Conservation (phyloP, 2,329 filamentous ascomycete genomes). For the Alternaria sp. region DNA sequence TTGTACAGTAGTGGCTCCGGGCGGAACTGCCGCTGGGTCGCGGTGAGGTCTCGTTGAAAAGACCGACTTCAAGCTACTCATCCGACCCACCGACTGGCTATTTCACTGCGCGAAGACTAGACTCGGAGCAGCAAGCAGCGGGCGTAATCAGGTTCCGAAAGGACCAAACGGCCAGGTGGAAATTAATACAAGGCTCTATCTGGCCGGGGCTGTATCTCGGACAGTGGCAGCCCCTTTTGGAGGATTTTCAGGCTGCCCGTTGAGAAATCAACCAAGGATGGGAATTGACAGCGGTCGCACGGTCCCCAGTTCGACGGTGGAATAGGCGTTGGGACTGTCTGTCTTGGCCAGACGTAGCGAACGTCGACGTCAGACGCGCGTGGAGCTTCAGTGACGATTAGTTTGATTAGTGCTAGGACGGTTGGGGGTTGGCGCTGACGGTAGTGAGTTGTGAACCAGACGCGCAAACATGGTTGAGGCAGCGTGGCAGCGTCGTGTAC, state of each 20-base stretch:
- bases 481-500: slow-evolving; percentile 5
- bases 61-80: background rate
- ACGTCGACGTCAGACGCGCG: slow-evolving; percentile 38
- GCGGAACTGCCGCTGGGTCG: slow-evolving; percentile 20
- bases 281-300: slow-evolving; percentile 34
- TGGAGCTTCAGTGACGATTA: slow-evolving; percentile 24
- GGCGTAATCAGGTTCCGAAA: slow-evolving; percentile 10
- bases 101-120: background rate
- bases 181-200: slow-evolving; percentile 12
- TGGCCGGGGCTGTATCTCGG: slow-evolving; percentile 22
- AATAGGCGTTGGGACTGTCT: slow-evolving; percentile 20
- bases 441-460: background rate
- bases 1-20: slow-evolving; percentile 9
- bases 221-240: slow-evolving; percentile 20
- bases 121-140: slow-evolving; percentile 2
- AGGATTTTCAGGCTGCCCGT: slow-evolving; percentile 33
- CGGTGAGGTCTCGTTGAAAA: slow-evolving; percentile 5
- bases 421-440: slow-evolving; percentile 19
- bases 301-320: slow-evolving; percentile 24
- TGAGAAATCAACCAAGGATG: slow-evolving; percentile 25
- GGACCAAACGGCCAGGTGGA: background rate
- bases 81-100: slow-evolving; percentile 7
- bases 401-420: slow-evolving; percentile 4
- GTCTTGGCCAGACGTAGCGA: slow-evolving; percentile 29
- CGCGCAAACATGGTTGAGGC: background rate